Conservation (phyloP, 1,284 basidiomycete species). For the Apiotrichum domesticum region DNA sequence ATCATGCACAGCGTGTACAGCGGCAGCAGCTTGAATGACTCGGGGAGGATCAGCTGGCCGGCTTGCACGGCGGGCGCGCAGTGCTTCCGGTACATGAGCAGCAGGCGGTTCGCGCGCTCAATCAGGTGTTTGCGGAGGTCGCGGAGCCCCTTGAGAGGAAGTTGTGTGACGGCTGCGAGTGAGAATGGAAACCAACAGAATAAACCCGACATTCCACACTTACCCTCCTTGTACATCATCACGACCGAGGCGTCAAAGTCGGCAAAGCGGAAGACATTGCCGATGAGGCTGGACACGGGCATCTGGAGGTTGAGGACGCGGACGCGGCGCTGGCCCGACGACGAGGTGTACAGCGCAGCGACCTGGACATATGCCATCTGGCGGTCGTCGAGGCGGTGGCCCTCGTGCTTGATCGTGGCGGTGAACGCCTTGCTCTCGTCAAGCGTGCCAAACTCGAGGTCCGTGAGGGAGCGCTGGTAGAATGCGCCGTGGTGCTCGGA, state of each 20-base stretch:
- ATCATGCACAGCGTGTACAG: slow-evolving; percentile 76
- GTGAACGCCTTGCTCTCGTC: slow-evolving; percentile 77
- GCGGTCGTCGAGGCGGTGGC: slow-evolving; percentile 60
- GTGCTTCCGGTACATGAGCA: slow-evolving; percentile 82
- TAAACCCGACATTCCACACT: slow-evolving; percentile 19
- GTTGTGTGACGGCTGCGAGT: slow-evolving; percentile 60
- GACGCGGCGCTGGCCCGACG: slow-evolving; percentile 73
- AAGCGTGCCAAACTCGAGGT: slow-evolving; percentile 72
- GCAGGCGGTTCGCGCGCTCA: slow-evolving; percentile 73
- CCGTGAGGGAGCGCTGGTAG: slow-evolving; percentile 66
- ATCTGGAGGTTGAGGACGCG: slow-evolving; percentile 79
- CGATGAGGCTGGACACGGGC: slow-evolving; percentile 73
- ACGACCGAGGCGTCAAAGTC: slow-evolving; percentile 82
- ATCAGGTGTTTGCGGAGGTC: slow-evolving; percentile 78
- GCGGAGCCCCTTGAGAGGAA: slow-evolving; percentile 59
- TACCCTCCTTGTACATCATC: slow-evolving; percentile 73
- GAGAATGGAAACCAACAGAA: background rate
- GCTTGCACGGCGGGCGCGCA: slow-evolving; percentile 77
- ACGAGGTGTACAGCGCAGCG: slow-evolving; percentile 83
- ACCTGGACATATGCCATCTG: slow-evolving; percentile 78
- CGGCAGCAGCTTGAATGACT: slow-evolving; percentile 84
- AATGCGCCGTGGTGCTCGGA: slow-evolving; percentile 75
- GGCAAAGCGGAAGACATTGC: slow-evolving; percentile 85
- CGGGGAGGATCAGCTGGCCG: slow-evolving; percentile 90
- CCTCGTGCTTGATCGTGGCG: slow-evolving; percentile 59